A percentile compares a stretch with the other conserved stretches of the same genome.
These are phyloP conservation scores for Verticillium longisporum DNA, from an alignment of 2,329 filamentous ascomycete genomes.

Conservation along the genomic window DNA sequence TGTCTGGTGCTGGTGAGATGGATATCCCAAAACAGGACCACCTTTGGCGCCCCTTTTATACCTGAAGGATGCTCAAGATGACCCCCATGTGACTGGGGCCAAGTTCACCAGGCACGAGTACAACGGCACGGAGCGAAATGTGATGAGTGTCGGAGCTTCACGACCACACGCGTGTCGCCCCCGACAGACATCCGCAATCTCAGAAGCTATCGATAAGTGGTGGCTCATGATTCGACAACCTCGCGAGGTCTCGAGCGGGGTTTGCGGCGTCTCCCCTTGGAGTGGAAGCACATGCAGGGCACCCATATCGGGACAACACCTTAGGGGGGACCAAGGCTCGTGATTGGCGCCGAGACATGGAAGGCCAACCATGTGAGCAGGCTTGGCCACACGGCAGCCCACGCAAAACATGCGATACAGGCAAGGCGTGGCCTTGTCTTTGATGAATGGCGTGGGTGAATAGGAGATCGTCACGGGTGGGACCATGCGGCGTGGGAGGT, in stretches of 20 bases:
- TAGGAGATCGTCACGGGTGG: background rate
- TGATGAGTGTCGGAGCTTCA: background rate
- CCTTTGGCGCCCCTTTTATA: background rate
- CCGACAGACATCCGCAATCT: background rate
- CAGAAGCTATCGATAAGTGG: background rate
- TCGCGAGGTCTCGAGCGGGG: background rate
- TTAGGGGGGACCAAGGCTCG: background rate
- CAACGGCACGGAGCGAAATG: background rate
- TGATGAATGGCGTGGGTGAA: background rate
- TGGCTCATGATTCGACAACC: background rate
- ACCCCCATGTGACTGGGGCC: conserved; percentile 1
- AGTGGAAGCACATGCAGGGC: background rate
- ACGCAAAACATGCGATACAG: background rate
- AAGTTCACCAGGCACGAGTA: conserved; percentile 2
- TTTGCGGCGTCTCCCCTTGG: background rate
- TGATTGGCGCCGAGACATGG: background rate
- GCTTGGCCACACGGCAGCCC: background rate
- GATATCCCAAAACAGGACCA: background rate
- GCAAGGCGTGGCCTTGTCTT: background rate
- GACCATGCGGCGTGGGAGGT: conserved; percentile 5
- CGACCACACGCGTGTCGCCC: background rate
- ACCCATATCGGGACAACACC: background rate
- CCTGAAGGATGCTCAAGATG: background rate
- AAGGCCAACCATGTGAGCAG: background rate
- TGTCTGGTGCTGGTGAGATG: conserved; percentile 5